phyloP scores from a whole-genome alignment of 2,329 filamentous ascomycete genomes.

The Phialophora tarda region DNA sequence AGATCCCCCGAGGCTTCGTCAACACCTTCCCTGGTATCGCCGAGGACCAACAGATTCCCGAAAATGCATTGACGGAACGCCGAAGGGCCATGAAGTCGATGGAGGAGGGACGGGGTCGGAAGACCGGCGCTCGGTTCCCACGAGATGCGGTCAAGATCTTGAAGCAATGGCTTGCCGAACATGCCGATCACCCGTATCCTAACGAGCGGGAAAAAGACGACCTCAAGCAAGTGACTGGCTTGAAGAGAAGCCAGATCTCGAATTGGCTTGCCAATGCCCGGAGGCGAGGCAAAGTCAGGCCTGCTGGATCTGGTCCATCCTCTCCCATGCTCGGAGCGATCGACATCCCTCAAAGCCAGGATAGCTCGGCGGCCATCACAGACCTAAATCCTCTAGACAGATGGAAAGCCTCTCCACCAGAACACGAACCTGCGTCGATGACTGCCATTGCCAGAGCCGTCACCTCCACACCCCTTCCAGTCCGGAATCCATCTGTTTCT shows the following conservation, averaged over 20 bases:
- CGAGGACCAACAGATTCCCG: constrained; percentile 45
- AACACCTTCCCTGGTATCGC: constrained; percentile 53
- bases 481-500: constrained; percentile 31
- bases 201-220: constrained; percentile 84
- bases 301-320: constrained; percentile 58
- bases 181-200: constrained; percentile 83
- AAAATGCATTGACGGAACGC: constrained; percentile 49
- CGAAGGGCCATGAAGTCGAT: constrained; percentile 50
- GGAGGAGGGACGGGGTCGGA: constrained; percentile 55
- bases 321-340: constrained; percentile 75
- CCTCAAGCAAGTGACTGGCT: constrained; percentile 76
- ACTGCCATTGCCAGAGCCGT: constrained; percentile 69
- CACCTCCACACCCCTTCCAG: constrained; percentile 48
- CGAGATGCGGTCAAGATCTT: constrained; percentile 78
- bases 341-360: constrained; percentile 65
- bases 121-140: constrained; percentile 77
- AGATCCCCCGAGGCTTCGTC: constrained; percentile 50
- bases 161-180: constrained; percentile 82
- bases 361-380: constrained; percentile 53
- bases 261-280: constrained; percentile 94
- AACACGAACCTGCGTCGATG: constrained; percentile 70
- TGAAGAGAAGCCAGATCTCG: constrained; percentile 82
- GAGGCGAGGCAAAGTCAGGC: constrained; percentile 76
- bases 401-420: constrained; percentile 72
- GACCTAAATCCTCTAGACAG: constrained; percentile 69